These are phyloP conservation scores for Quercus lobata DNA, from an alignment of 331 rosid species.

Conservation along the genomic window DNA sequence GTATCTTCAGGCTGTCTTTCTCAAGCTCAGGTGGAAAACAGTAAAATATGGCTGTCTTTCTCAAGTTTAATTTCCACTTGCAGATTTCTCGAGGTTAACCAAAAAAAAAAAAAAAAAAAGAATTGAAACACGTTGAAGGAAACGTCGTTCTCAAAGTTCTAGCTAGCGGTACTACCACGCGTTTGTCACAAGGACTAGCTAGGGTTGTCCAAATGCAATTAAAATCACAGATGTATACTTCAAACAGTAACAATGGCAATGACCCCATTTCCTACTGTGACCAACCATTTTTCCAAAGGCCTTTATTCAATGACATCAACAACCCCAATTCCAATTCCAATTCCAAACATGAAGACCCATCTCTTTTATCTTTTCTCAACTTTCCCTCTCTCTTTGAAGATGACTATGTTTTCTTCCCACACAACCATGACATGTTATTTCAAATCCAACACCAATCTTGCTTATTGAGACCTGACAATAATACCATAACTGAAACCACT, in stretches of 20 bases:
- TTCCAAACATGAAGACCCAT: conserved; percentile 25
- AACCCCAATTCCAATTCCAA: conserved; percentile 11
- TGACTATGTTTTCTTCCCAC: conserved; percentile 26
- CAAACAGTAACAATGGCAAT: conserved; percentile 32
- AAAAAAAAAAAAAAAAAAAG: background rate
- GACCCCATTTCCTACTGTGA: conserved; percentile 49
- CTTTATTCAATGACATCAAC: conserved; percentile 30
- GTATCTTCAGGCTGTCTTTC: conserved; percentile 12
- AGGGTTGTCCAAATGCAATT: conserved; percentile 33
- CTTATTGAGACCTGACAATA: background rate
- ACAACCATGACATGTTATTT: conserved; percentile 10
- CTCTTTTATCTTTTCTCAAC: conserved; percentile 34
- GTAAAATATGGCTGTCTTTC: conserved; percentile 31
- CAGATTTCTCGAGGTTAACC: conserved; percentile 6
- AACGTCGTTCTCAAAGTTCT: conserved; percentile 45
- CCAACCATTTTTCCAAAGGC: conserved; percentile 32
- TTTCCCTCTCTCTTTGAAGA: conserved; percentile 56
- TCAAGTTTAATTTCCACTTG: conserved; percentile 19
- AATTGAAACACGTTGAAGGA: conserved; percentile 24
- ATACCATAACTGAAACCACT: background rate
- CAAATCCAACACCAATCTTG: conserved; percentile 18
- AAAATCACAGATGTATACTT: conserved; percentile 38
- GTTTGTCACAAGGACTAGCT: conserved; percentile 6
- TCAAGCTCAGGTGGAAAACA: conserved; percentile 8
- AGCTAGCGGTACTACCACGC: background rate